Conservation (phyloP, 1,284 basidiomycete species). For the Schizophyllum commune region DNA sequence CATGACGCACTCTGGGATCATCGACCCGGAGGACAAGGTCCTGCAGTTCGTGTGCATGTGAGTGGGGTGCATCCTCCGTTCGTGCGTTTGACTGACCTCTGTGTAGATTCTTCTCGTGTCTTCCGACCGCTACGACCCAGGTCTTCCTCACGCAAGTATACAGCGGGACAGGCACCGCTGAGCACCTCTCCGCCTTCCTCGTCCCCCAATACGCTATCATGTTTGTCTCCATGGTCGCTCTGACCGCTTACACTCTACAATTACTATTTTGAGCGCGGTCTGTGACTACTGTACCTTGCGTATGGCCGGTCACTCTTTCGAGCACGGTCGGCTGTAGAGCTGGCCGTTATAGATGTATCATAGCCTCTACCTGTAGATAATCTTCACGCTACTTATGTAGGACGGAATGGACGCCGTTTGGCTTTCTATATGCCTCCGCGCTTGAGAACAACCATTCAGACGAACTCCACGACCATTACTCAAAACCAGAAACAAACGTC, state of each 20-base stretch:
- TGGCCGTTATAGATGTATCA: no score
- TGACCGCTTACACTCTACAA: slow-evolving; percentile 49
- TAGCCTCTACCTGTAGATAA: no score
- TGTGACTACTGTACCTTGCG: no score
- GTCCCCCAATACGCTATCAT: slow-evolving; percentile 63
- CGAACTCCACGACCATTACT: no score
- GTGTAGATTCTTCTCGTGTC: slow-evolving; percentile 51
- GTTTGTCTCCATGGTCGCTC: slow-evolving; percentile 53
- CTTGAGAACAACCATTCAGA: no score
- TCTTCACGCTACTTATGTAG: no score
- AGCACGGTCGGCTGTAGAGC: no score
- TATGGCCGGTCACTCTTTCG: no score
- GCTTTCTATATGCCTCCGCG: no score
- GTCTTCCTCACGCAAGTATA: slow-evolving; percentile 61
- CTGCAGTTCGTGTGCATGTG: slow-evolving; percentile 67
- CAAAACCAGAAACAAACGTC: no score
- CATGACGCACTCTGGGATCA: slow-evolving; percentile 40
- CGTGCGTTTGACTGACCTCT: background rate
- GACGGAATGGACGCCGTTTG: no score
- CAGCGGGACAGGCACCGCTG: slow-evolving; percentile 55
- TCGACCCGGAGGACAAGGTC: slow-evolving; percentile 50
- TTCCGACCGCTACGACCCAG: slow-evolving; percentile 59
- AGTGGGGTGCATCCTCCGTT: slow-evolving; percentile 17
- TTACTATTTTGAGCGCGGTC: slow-evolving; percentile 36
- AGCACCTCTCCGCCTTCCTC: slow-evolving; percentile 54